Conservation (phyloP, 768 basidiomycete species). For the Pleurotus citrinopileatus region DNA sequence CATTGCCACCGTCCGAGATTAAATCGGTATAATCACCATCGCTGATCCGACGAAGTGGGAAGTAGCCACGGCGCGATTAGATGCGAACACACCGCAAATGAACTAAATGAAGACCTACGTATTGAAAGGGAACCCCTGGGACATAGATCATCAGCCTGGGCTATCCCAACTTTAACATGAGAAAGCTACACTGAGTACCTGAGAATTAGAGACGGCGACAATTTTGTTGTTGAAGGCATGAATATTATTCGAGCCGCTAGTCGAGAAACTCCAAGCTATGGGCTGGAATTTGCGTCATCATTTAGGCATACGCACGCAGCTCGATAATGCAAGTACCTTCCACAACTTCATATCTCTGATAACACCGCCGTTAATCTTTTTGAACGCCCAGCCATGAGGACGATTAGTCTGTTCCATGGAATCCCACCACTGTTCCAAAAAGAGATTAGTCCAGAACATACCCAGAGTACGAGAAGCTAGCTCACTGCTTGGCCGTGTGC, state of each 20-base stretch:
- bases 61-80: neutral
- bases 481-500: slow-evolving; percentile 53
- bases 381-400: slow-evolving; percentile 54
- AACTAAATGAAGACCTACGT: slow-evolving; percentile 38
- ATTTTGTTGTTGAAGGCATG: slow-evolving; percentile 56
- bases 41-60: slow-evolving; percentile 17
- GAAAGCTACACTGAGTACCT: slow-evolving; percentile 18
- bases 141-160: neutral
- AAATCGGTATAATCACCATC: slow-evolving; percentile 29
- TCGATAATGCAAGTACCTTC: slow-evolving; percentile 31
- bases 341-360: slow-evolving; percentile 58
- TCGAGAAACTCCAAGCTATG: slow-evolving; percentile 57
- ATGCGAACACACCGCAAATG: neutral
- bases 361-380: slow-evolving; percentile 48
- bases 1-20: neutral
- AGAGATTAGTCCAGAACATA: neutral
- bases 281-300: slow-evolving; percentile 31
- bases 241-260: slow-evolving; percentile 44
- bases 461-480: neutral
- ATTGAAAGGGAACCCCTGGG: slow-evolving; percentile 57
- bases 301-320: neutral
- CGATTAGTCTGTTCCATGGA: slow-evolving; percentile 48
- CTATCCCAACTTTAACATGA: neutral
- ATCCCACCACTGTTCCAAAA: slow-evolving; percentile 54
- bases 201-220: slow-evolving; percentile 45